A percentile compares a stretch with the other conserved stretches of the same genome.
These are phyloP conservation scores for Fraxinus sp. DNA, from an alignment of 305 asterid genomes.

Conservation along the genomic window DNA sequence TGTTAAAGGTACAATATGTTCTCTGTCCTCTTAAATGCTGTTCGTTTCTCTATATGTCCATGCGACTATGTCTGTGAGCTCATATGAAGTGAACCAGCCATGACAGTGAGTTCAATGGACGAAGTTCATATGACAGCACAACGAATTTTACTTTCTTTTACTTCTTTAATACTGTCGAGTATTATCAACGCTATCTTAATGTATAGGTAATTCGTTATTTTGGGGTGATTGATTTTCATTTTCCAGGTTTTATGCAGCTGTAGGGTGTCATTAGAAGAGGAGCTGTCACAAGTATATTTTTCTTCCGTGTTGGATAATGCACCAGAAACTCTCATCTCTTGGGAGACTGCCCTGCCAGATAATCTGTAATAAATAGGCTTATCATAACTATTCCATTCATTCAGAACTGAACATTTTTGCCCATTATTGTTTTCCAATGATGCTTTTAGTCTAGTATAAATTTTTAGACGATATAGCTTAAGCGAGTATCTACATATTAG, in stretches of 20 bases:
- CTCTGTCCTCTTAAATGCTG: neutral
- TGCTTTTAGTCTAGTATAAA: neutral
- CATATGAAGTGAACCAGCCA: neutral
- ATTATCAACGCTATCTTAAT: neutral
- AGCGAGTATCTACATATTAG: neutral
- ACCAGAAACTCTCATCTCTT: neutral
- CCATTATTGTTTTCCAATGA: neutral
- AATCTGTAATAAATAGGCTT: neutral
- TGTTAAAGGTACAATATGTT: constrained; percentile 39
- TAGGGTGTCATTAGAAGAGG: constrained; percentile 10
- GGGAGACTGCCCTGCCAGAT: neutral
- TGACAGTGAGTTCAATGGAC: neutral
- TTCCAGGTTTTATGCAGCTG: constrained; percentile 26
- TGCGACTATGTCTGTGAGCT: neutral
- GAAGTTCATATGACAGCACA: neutral
- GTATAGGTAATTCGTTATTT: neutral
- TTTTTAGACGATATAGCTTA: neutral
- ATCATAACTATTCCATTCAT: neutral
- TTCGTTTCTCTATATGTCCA: neutral
- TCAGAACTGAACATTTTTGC: neutral
- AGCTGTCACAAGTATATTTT: neutral
- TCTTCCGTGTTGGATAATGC: constrained; percentile 6
- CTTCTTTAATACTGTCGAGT: neutral
- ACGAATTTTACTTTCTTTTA: neutral
- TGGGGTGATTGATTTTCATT: constrained; percentile 7